Percentiles rank a stretch among this genome's conserved stretches.
phyloP scores from a whole-genome alignment of 2,329 filamentous ascomycete species.

The Basipetospora chlamydospora region DNA sequence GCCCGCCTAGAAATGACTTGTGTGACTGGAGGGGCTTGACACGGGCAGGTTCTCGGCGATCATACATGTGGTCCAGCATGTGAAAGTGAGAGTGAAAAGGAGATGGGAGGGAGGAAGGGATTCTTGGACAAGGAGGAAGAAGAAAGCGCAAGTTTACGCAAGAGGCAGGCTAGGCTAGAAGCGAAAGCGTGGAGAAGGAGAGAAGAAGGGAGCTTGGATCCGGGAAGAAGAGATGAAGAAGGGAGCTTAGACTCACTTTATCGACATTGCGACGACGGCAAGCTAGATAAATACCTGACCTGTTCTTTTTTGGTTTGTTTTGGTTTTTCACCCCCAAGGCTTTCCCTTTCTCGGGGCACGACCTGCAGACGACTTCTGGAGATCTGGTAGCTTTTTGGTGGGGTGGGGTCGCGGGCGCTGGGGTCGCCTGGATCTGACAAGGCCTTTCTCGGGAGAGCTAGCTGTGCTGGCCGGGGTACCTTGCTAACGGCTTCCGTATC shows the following conservation, averaged over 20 bases:
- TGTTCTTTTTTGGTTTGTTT: constrained; percentile 1
- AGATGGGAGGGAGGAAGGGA: constrained; percentile 8
- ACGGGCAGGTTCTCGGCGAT: background rate
- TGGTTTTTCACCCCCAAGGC: constrained; percentile 3
- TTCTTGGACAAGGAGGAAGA: too few species aligned
- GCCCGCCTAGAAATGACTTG: background rate
- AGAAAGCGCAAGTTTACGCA: too few species aligned
- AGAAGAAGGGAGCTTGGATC: constrained; percentile 5
- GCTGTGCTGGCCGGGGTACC: too few species aligned
- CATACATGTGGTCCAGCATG: constrained; percentile 4
- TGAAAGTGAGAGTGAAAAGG: constrained; percentile 3
- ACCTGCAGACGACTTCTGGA: constrained; percentile 5
- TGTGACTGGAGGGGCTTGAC: constrained; percentile 1
- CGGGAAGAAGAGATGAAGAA: constrained; percentile 7
- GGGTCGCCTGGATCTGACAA: too few species aligned
- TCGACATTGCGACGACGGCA: constrained; percentile 26
- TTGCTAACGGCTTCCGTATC: too few species aligned
- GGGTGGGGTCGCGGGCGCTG: constrained; percentile 5
- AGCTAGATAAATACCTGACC: constrained; percentile 3
- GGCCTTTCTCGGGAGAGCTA: too few species aligned
- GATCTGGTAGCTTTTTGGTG: constrained; percentile 5
- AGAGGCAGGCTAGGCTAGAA: too few species aligned
- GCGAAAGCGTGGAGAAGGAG: too few species aligned
- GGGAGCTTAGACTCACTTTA: constrained; percentile 32
- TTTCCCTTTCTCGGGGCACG: constrained; percentile 5